Evolutionary conservation across 345 rosid species (phyloP), one percentile per base, ranked within the genome.

Genomic region (Raphanus sativus): DNA sequence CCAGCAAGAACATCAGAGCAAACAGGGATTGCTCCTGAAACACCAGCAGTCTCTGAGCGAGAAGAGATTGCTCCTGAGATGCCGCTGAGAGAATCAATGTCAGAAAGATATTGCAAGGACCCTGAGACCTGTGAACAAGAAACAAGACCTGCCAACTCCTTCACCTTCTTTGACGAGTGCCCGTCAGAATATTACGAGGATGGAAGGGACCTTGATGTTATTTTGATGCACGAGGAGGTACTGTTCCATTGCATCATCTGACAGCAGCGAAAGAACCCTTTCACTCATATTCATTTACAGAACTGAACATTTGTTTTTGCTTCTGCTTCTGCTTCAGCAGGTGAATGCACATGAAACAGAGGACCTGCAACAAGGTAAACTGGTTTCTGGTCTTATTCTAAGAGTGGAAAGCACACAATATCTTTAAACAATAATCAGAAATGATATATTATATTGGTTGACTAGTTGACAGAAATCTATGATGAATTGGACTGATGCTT

Each of bases 51-150:
- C 71, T 71, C 62, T 24, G 82, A 77, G 65, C 69, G 77, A 80
- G 71, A 63, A 25, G 82, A 81, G 75, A 83, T 91, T 63, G 94
- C 93, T 67, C 93, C 94, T 21, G 89, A 85, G 62, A 92, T 92
- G 25, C 98, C 95, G 0, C 75, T 80, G 73, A 82, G 34, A 70
- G 74, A 58, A 28, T 78, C 86, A 52, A 65, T 74, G 55, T 76
- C 84, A 8, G 33, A 40, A 77, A 86, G 89, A 62, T 75, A 79
- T 32, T 86, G 71, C 62, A 75, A 78, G 72, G 85, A 84, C 73
- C 85, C 75, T 30, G 86, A 70, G 67, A 70, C 48, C 11, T 60
- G 16, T 71, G 77, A 83, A 50, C 63, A 69, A 61, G 73, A 62
- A 33, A 42, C 68, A 6, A 69, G 76, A 75, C 73, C 70, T 3